Percentiles rank a stretch among this genome's conserved stretches.
Evolutionary conservation across 2,329 filamentous ascomycete genomes (phyloP).

Genomic region (Fusarium begoniae): DNA sequence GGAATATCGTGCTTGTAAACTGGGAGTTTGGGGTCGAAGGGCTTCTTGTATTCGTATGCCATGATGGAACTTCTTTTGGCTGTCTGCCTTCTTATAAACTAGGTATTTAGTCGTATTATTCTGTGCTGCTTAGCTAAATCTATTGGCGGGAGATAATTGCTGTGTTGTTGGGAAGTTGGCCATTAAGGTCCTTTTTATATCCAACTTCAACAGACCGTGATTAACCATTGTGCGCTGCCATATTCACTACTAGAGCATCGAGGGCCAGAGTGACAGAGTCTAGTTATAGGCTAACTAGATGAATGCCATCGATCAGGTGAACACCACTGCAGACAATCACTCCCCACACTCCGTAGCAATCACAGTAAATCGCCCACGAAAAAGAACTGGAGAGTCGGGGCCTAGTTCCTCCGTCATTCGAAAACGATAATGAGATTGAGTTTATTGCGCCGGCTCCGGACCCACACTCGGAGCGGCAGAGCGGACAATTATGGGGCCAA

Average conservation of each 20-base stretch:
- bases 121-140: not conserved
- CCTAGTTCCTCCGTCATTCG: not conserved
- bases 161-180: not conserved
- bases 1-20: not conserved
- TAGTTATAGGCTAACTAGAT: not conserved
- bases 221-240: not conserved
- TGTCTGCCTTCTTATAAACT: not conserved
- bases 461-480: not conserved
- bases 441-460: not conserved
- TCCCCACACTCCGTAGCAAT: not conserved
- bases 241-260: not conserved
- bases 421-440: not conserved
- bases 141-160: not conserved
- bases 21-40: not conserved
- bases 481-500: constrained; percentile 7
- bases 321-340: not conserved
- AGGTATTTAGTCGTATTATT: not conserved
- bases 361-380: not conserved
- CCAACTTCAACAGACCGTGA: not conserved
- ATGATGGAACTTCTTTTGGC: not conserved
- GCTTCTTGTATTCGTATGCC: not conserved
- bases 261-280: too few relatives aligned
- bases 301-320: not conserved
- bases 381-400: not conserved
- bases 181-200: not conserved